Evolutionary conservation across 805 yeast genomes (phyloP), one percentile per base, ranked within the genome.

Genomic region (Starmerella vaccinii): DNA sequence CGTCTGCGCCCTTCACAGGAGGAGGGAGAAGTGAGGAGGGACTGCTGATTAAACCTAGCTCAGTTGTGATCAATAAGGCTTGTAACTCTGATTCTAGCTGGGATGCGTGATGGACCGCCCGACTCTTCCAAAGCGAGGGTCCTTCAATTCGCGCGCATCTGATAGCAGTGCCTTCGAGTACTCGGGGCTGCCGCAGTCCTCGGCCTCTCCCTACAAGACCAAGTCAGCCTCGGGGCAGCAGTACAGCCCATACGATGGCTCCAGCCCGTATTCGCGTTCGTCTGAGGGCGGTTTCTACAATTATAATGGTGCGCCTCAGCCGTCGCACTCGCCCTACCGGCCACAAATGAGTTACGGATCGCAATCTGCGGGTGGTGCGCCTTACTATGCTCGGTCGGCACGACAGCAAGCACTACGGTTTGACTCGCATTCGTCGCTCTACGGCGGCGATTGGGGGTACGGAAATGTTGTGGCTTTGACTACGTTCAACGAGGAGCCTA

Each of bases 401-500:
- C 32, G 34, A n/a, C 45, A 41, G 24, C 55, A 45, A 12, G 39
- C 37, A 27, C 33, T 47, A 33, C 39, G 54, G 15, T 47, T 46
- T 54, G 77, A 74, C 49, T 63, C 76, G 0, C 68, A 71, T 46
- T 73, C 71, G 65, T 81, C 81, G 1, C 61, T 79, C 12, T 76
- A 69, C 52, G 69, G 73, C 5, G 64, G 72, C 29, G 82, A 76
- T 54, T 79, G 84, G 84, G 58, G 76, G 5, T 54, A 56, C 22
- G 34, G 30, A 3, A 80, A 79, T 8, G 68, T 73, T 43, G 65
- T 84, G 7, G 92, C 86, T 0, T 63, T 82, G n/a, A 74, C 81
- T n/a, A 76, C 95, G 0, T 86, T 80, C 63, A 76, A 84, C 52
- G 97, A 89, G 64, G 95, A 86, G 46, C 70, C 78, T 24, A 69